Base-by-base conservation (phyloP, 2,329 filamentous ascomycete species). In the Penicillium sp. region DNA sequence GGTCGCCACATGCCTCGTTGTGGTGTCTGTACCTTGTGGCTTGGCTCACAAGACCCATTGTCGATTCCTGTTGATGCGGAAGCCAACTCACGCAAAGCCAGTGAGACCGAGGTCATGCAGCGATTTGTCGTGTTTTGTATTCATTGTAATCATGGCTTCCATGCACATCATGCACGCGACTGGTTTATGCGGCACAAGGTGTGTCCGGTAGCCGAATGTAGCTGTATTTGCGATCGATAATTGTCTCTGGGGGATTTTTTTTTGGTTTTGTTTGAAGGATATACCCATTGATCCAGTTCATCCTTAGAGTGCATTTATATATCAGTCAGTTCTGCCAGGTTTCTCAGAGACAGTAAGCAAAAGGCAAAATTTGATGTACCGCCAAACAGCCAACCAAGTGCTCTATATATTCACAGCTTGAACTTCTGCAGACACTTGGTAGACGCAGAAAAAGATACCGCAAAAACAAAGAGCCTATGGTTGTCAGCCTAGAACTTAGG, bases 1-100 rank as follows among this genome's bases (percentile, higher is more conserved):
- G 82, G 81, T n/a, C 76, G 83, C 2, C 83, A 85, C 63, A 82
- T 88, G 79, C 85, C 86, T 2, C 78, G 85, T 3, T 88, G 86
- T 62, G 84, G 82, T 1, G 76, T 88, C 11, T 88, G 86, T 65
- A 82, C 81, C 66, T 72, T 85, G 60, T 87, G 84, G 84, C 75
- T 88, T 3, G 85, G 85, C 0, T 79, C 79, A 13, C 82, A 84
- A 0, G 83, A 86, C 68, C 80, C 83, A 5, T 76, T 77, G 60
- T 80, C 77, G 5, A 68, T 73, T 24, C 69, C 69, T 10, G 73
- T 70, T 6, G 75, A 77, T 50, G 63, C 70, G 3, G 70, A 62
- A 31, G 44, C 66, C 26, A 65, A 65, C 22, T 39, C 64, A 19
- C 64, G 63, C 19, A 69, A 67, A 16, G 60, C 64, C 3, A 67